A percentile compares a stretch with the other conserved stretches of the same genome.
These are phyloP conservation scores for Quercus lobata DNA, from an alignment of 331 rosid genomes.

Conservation along the genomic window DNA sequence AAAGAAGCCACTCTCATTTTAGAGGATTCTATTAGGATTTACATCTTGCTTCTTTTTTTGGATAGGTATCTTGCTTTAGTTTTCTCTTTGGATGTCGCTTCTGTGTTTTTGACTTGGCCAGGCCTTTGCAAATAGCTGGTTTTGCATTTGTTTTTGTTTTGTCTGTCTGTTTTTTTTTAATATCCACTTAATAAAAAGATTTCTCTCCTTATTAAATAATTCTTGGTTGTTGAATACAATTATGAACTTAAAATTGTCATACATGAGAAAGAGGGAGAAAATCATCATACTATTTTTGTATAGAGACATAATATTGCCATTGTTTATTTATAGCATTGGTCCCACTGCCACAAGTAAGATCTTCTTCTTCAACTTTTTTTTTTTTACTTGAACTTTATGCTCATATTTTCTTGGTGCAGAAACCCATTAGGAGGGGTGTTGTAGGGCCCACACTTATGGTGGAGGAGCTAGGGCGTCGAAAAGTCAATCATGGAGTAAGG, in stretches of 20 bases:
- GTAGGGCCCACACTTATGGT: slow-evolving; percentile 91
- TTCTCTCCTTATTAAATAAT: neutral
- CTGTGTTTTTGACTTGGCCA: neutral
- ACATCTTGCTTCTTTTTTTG: neutral
- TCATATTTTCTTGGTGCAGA: slow-evolving; percentile 36
- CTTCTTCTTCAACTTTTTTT: neutral
- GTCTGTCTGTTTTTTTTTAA: neutral
- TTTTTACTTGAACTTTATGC: neutral
- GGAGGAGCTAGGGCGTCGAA: slow-evolving; percentile 80
- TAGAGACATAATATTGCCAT: neutral
- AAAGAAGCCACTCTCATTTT: neutral
- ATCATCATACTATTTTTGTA: neutral
- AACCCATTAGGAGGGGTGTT: slow-evolving; percentile 85
- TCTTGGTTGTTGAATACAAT: neutral
- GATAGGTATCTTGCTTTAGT: neutral
- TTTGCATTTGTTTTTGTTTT: neutral
- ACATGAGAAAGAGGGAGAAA: neutral
- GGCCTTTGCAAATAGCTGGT: neutral
- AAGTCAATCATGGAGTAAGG: slow-evolving; percentile 61
- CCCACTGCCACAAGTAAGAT: neutral
- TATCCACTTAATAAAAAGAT: neutral
- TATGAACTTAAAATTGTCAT: neutral
- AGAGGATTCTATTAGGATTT: neutral
- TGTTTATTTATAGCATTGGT: neutral
- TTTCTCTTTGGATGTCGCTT: neutral